A percentile compares a stretch with the other conserved stretches of the same genome.
Evolutionary conservation across 768 basidiomycete genomes (phyloP).

Genomic region (Termitomyces heimii): DNA sequence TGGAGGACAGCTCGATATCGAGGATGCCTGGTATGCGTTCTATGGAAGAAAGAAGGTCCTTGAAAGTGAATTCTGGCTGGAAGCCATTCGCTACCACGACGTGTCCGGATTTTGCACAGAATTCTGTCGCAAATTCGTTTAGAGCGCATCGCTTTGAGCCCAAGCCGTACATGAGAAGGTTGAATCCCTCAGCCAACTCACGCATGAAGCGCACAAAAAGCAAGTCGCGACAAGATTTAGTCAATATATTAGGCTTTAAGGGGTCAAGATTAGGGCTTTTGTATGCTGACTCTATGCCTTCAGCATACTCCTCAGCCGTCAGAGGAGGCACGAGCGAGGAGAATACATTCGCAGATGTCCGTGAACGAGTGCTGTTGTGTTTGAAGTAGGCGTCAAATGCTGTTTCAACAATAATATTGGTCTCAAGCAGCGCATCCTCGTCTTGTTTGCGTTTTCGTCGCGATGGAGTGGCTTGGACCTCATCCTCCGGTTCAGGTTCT

Average conservation of each 20-base stretch:
- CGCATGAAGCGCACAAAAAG: slow-evolving; percentile 56
- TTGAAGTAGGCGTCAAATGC: slow-evolving; percentile 86
- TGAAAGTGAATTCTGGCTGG: slow-evolving; percentile 60
- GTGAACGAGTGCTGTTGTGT: slow-evolving; percentile 50
- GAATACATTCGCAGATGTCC: slow-evolving; percentile 78
- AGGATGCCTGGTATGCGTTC: slow-evolving; percentile 42
- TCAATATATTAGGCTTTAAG: slow-evolving; percentile 28
- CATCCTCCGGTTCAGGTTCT: slow-evolving; percentile 12
- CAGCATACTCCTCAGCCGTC: slow-evolving; percentile 54
- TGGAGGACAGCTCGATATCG: slow-evolving; percentile 26
- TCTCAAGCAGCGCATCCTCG: slow-evolving; percentile 12
- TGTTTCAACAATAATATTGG: slow-evolving; percentile 48
- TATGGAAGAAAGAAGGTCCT: slow-evolving; percentile 61
- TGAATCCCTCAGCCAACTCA: slow-evolving; percentile 83
- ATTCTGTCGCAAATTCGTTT: slow-evolving; percentile 63
- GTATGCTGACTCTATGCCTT: slow-evolving; percentile 28
- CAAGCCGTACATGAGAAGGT: slow-evolving; percentile 81
- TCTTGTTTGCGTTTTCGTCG: slow-evolving; percentile 9
- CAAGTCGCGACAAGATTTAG: slow-evolving; percentile 24
- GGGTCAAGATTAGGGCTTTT: slow-evolving; percentile 19
- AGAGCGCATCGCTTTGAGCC: slow-evolving; percentile 81
- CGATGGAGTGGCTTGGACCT: slow-evolving; percentile 1
- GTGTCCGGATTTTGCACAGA: slow-evolving; percentile 55
- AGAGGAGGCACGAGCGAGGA: slow-evolving; percentile 70
- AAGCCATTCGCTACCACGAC: slow-evolving; percentile 78